Base-by-base conservation (phyloP, 805 yeast species). In the Naumovozyma dairenensis region DNA sequence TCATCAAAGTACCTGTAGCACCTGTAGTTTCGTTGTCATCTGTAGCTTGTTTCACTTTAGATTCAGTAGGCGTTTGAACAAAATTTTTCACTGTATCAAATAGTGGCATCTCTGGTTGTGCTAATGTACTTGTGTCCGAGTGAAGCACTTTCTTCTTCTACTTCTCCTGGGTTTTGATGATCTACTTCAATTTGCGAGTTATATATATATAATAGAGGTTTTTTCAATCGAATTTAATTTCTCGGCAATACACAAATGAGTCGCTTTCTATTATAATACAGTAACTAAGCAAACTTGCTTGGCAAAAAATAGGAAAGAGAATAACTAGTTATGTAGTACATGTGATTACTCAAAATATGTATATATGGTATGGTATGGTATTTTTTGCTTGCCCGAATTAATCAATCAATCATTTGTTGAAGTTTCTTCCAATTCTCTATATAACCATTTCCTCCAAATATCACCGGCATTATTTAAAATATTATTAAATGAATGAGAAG, bases 381-480 rank as follows among this genome's bases (percentile, higher is more conserved):
- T 13, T 15, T 16, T 30, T 29, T n/a, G 29, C n/a, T 8, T 45
- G n/a, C n/a, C n/a, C n/a, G n/a, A n/a, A n/a, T n/a, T n/a, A n/a
- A n/a, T n/a, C n/a, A n/a, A n/a, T n/a, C n/a, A n/a, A n/a, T n/a
- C 46, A 31, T 34, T 35, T 13, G 35, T 31, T 3, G 46, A 43
- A 32, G 44, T 49, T 25, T 74, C 80, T 45, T 69, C 64, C 44
- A 70, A 60, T 51, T 75, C 81, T 37, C 63, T 59, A 67, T 74
- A 82, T 25, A 81, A 60, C 83, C 89, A 82, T 47, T 76, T 79
- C 43, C 95, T 66, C 94, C 94, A 84, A 28, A 81, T 64, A 49
- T 84, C 94, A 21, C 94, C 94, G 2, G 93, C 87, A 53, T 79
- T 87, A 35, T 64, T 61, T 28, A 83, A 67, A 19, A 84, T 67